Conservation (phyloP, 768 basidiomycete species). For the Mycena floridula region DNA sequence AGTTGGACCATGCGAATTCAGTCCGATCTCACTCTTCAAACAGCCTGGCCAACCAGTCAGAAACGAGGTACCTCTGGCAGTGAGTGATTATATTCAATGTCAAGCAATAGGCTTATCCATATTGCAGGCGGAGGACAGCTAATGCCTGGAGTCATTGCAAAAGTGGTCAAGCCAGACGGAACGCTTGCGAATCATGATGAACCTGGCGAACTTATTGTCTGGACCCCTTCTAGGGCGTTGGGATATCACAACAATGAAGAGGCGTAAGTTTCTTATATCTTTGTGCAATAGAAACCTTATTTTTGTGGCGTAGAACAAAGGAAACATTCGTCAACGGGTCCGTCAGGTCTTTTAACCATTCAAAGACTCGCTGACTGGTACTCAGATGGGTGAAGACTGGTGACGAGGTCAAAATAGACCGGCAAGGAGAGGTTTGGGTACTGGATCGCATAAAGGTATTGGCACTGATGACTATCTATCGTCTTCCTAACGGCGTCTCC, state of each 20-base stretch:
- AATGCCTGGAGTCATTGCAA: constrained; percentile 48
- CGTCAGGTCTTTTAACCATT: constrained; percentile 10
- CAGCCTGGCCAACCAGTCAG: constrained; percentile 40
- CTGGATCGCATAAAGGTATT: constrained; percentile 62
- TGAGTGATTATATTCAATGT: constrained; percentile 29
- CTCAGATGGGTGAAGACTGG: constrained; percentile 64
- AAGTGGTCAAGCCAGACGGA: constrained; percentile 55
- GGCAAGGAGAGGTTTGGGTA: constrained; percentile 52
- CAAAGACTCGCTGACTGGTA: background rate
- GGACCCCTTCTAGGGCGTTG: constrained; percentile 47
- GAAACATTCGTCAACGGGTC: constrained; percentile 68
- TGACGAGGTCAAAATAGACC: constrained; percentile 52
- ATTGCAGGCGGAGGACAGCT: constrained; percentile 43
- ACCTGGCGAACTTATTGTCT: constrained; percentile 53
- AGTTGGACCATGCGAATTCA: no score
- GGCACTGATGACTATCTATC: no score
- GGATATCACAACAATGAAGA: constrained; percentile 52
- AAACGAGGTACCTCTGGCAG: constrained; percentile 51
- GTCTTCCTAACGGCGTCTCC: no score
- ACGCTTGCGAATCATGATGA: constrained; percentile 48
- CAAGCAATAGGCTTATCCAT: background rate
- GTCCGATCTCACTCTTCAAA: no score
- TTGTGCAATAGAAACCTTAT: constrained; percentile 7
- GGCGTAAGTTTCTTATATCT: constrained; percentile 42
- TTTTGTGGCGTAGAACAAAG: constrained; percentile 40